Base-by-base conservation (phyloP, 2,329 filamentous ascomycete species). In the Pyricularia sp. region DNA sequence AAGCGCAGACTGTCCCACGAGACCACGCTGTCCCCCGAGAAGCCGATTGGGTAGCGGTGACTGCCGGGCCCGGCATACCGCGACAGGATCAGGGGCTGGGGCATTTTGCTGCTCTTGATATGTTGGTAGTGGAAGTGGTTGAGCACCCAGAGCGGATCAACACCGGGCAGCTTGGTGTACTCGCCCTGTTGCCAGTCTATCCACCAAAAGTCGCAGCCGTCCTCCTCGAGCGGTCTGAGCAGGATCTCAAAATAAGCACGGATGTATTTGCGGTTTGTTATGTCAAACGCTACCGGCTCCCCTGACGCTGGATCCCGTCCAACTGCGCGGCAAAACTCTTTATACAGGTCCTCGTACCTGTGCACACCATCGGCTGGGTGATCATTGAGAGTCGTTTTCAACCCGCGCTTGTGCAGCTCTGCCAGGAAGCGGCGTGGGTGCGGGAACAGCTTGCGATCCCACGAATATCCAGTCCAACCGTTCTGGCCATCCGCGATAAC, bases 121-220 rank as follows among this genome's bases (percentile, higher is more conserved):
- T 86, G 83, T 3, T 85, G 74, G 70, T 82, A 88, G 65, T 87
- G 84, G 69, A 82, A 87, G 70, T 88, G 85, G 69, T 88, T 88
- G 24, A 88, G 77, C 28, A 87, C 73, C 85, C 85, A 88, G 0
- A 88, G 74, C 0, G 85, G 85, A 70, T 88, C 85, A 2, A 88
- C 75, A 1, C 84, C 84, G 0, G 78, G 80, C 6, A 86, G 77
- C 40, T 78, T 77, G 1, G 83, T 84, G 65, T 78, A 75, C 2
- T 76, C 73, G 1, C 85, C 85, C 71, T 88, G 85, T 71, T 88
- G 85, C 85, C 85, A 88, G 70, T 88, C 85, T 31, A 87, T 78
- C 85, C 85, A 88, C 83, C 84, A 87, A 65, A 88, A 86, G 69
- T 88, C 84, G 26, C 80, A 77, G 0, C 82, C 84, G 9, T 82